Percentiles rank a stretch among this genome's conserved stretches.
Evolutionary conservation across 2,329 filamentous ascomycete species (phyloP).

Genomic region (Aspergillus spinulosporus): DNA sequence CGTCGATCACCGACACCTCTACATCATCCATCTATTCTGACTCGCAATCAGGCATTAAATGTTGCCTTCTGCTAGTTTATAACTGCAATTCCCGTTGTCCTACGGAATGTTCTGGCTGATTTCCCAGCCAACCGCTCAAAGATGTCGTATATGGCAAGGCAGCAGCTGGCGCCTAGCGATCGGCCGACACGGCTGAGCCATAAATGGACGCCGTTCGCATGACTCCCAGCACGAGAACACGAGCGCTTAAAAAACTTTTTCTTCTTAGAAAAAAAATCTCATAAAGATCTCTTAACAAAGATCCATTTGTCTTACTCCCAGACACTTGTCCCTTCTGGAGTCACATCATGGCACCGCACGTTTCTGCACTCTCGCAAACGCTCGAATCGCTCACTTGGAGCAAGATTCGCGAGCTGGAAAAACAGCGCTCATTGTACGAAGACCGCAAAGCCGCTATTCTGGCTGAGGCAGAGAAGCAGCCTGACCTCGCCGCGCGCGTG

Average conservation of each 20-base stretch:
- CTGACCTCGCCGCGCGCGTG: conserved; percentile 10
- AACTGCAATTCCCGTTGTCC: not conserved
- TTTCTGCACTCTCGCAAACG: conserved; percentile 19
- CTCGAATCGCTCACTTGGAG: conserved; percentile 25
- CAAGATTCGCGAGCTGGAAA: conserved; percentile 32
- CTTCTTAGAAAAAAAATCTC: too few species aligned
- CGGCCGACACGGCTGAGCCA: not conserved
- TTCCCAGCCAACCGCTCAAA: too few species aligned
- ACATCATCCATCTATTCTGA: too few species aligned
- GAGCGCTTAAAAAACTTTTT: too few species aligned
- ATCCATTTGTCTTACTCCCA: too few species aligned
- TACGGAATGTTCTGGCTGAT: not conserved
- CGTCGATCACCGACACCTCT: too few species aligned
- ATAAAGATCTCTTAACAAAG: too few species aligned
- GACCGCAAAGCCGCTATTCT: conserved; percentile 21
- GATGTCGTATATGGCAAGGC: not conserved
- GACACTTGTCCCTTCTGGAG: not conserved
- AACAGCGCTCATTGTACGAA: conserved; percentile 23
- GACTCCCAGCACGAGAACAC: too few species aligned
- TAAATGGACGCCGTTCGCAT: not conserved
- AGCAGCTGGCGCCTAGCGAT: not conserved
- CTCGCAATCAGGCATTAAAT: too few species aligned
- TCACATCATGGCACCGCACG: conserved; percentile 10
- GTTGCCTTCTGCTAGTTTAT: too few species aligned
- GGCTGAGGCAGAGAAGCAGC: conserved; percentile 6